Evolutionary conservation across 2,329 filamentous ascomycete genomes (phyloP), one percentile per base, ranked within the genome.

Genomic region (Botrytis galanthina): DNA sequence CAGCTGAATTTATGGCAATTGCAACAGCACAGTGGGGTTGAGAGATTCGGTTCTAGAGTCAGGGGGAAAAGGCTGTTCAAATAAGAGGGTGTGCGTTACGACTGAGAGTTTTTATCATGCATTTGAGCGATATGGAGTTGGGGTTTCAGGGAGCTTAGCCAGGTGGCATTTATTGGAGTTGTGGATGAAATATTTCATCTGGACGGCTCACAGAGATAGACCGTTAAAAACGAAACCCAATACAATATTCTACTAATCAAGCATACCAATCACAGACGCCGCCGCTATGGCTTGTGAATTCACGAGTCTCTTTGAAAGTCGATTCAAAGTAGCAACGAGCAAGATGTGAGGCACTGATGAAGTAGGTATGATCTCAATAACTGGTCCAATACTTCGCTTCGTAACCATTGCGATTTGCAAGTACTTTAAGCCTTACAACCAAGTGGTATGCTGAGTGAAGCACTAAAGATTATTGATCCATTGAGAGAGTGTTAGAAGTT

Each of bases 1-100:
- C 86, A 88, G 77, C 84, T 90, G 75, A 84, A 87, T 76, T 80
- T 90, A 22, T 91, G 88, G 88, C 88, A 91, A 76, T 83, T 85
- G 29, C 89, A 91, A 79, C 87, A 89, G 72, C 83, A 84, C 57
- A 89, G 85, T 73, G 89, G 89, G 0, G 85, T 87, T 0, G 89
- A 91, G 77, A 83, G 89, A 46, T 91, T 91, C 75, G 80, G 75
- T 1, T 61, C 74, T 8, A 80, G 77, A 73, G 73, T 76, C 51
- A 70, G 75, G 37, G 80, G 80, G 4, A 81, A 79, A 73, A 74
- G 79, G 70, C 74, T 81, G 10, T 76, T 82, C 29, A 80, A 80
- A 72, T 82, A 79, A 32, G 9, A 57, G 18, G 48, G 37, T 32
- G 16, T 42, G 9, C 29, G 29, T 66, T 42, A 57, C 48, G 18